phyloP scores from a whole-genome alignment of 768 basidiomycete genomes.

The Collybia mongolica region DNA sequence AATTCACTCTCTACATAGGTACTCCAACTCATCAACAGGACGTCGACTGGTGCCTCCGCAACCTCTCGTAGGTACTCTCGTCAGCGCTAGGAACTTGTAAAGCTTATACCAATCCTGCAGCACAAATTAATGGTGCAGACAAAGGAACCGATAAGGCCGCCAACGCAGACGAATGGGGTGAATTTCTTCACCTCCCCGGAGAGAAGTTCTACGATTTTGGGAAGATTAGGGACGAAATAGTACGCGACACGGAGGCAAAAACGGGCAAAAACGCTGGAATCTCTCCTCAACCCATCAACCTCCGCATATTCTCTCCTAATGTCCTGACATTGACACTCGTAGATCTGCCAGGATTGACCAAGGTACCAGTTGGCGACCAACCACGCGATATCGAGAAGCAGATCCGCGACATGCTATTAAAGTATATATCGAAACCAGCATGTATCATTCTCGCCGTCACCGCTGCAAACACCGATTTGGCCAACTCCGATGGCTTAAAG shows the following conservation, averaged over 20 bases:
- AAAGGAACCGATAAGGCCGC: conserved; percentile 66
- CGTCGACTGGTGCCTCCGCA: conserved; percentile 42
- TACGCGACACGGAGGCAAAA: conserved; percentile 96
- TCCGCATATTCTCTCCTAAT: conserved; percentile 96
- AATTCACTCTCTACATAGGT: conserved; percentile 44
- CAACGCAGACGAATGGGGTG: conserved; percentile 97
- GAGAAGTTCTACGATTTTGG: conserved; percentile 98
- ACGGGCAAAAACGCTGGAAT: conserved; percentile 99
- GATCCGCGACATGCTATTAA: conserved; percentile 94
- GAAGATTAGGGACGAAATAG: conserved; percentile 95
- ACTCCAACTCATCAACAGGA: conserved; percentile 91
- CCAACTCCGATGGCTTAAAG: conserved; percentile 97
- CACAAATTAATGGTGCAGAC: conserved; percentile 44
- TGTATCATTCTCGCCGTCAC: conserved; percentile 98
- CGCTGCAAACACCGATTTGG: conserved; percentile 93
- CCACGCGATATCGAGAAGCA: conserved; percentile 97
- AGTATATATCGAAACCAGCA: conserved; percentile 92
- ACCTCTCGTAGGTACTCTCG: conserved; percentile 37
- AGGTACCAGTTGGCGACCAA: conserved; percentile 95
- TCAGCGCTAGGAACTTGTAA: not conserved
- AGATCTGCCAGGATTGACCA: conserved; percentile 94
- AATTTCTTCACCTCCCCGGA: conserved; percentile 94
- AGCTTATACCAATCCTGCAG: conserved; percentile 23
- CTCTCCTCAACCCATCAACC: conserved; percentile 94
- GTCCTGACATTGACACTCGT: conserved; percentile 97